These are phyloP conservation scores for Hanseniaspora uvarum DNA, from an alignment of 1,139 yeast genomes.

Conservation along the genomic window DNA sequence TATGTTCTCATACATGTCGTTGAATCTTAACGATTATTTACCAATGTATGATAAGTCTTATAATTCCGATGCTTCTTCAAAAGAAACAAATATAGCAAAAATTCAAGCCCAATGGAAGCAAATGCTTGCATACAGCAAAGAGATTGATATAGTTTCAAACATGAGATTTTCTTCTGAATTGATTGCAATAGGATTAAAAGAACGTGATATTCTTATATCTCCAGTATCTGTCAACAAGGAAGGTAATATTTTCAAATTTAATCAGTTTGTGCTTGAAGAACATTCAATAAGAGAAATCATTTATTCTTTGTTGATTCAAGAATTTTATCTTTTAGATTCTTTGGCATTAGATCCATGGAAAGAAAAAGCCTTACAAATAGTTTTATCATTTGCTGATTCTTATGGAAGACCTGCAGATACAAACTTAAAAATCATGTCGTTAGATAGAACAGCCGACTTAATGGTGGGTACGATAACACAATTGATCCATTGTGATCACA, in stretches of 20 bases:
- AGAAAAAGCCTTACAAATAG: not conserved
- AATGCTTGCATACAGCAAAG: not conserved
- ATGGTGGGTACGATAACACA: slow-evolving; percentile 4
- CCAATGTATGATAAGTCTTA: not conserved
- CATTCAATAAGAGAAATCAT: not conserved
- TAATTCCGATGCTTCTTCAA: not conserved
- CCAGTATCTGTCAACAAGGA: not conserved
- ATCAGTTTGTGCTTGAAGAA: slow-evolving; percentile 4
- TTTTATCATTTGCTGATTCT: slow-evolving; percentile 11
- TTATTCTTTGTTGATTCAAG: slow-evolving; percentile 2
- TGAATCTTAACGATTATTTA: not conserved
- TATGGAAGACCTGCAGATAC: slow-evolving; percentile 9
- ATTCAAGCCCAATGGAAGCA: not conserved
- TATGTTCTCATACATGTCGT: not conserved
- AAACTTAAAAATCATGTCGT: slow-evolving; percentile 10
- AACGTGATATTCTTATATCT: not conserved
- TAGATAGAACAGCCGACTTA: slow-evolving; percentile 11
- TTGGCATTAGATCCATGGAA: slow-evolving; percentile 6
- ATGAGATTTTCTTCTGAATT: not conserved
- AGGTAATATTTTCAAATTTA: slow-evolving; percentile 8
- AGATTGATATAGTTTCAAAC: not conserved
- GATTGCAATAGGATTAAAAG: not conserved
- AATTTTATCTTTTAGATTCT: not conserved
- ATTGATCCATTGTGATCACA: not conserved
- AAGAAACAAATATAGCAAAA: not conserved